These are phyloP conservation scores for Colletotrichum phormii DNA, from an alignment of 2,329 filamentous ascomycete species.

Conservation along the genomic window DNA sequence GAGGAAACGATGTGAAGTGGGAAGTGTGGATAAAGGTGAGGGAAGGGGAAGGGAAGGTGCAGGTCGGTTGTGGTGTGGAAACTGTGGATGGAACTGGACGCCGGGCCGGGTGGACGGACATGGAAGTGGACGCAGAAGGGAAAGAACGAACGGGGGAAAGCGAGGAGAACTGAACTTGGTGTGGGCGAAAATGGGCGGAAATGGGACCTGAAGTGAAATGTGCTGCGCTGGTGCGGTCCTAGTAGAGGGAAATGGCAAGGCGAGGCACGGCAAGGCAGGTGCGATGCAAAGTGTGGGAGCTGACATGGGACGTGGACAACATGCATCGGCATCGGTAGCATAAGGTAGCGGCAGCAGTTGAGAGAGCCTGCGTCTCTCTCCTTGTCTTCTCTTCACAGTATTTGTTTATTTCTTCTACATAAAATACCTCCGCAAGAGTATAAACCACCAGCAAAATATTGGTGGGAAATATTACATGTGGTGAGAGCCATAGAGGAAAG, in stretches of 20 bases:
- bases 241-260: neutral
- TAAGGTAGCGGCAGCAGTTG: neutral
- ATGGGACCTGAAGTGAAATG: neutral
- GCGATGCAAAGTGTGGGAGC: neutral
- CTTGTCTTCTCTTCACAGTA: neutral
- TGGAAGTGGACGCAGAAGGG: neutral
- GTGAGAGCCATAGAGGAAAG: neutral
- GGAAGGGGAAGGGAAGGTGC: constrained; percentile 13
- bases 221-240: neutral
- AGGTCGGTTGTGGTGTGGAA: neutral
- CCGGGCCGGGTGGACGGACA: constrained; percentile 5
- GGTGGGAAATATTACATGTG: too few relatives aligned
- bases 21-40: constrained; percentile 28
- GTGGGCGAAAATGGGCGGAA: neutral
- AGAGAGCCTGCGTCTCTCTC: neutral
- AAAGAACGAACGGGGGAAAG: neutral
- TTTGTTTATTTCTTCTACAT: neutral
- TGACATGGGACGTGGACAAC: neutral
- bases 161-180: constrained; percentile 1
- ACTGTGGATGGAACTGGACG: neutral
- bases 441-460: neutral
- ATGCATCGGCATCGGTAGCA: neutral
- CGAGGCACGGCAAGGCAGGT: neutral
- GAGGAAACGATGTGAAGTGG: constrained; percentile 28
- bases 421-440: neutral